Evolutionary conservation across 768 basidiomycete genomes (phyloP), one percentile per base, ranked within the genome.

Genomic region (Imleria badia): DNA sequence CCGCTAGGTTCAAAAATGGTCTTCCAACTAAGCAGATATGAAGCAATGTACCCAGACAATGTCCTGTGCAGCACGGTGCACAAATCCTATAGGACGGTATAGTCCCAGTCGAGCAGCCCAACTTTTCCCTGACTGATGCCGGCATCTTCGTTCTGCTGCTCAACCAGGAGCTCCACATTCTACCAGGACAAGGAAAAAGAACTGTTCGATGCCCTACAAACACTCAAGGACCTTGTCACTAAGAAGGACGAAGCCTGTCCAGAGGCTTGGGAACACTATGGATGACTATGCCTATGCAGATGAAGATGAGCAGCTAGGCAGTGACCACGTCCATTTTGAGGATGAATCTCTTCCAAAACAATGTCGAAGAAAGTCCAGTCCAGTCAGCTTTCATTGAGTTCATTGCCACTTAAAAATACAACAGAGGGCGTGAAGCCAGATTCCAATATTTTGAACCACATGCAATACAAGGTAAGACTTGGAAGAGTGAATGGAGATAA

Each of bases 161-260:
- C 30, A 88, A 97, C 69, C 76, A 80, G 56, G 94, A 99, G 64
- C 77, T 95, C 30, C 76, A 78, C 65, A 97, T 98, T 98, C 69
- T 98, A 98, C 69, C 79, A 81, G 43, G 64, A 71, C 3, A 91
- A 95, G 70, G 86, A 91, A 65, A 80, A 77, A 42, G 89, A 94
- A 45, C 72, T 97, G 2, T 61, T 81, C 6, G 78, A 79, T 1
- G 87, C 88, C 31, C 71, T 88, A 6, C 70, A 72, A 0, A 78
- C 80, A 22, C 66, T 91, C 51, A 84, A 87, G 61, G 76, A 75
- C 20, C 76, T 82, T 26, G 77, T 89, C 3, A 62, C 71, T 20
- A 69, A 76, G 61, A 84, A 86, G 63, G 89, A 91, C 53, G 81
- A 82, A 46, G 69, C 74, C 1, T 86, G 87, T 0, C 64, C 83